Conservation (phyloP, 2,329 filamentous ascomycete species). For the Pyrenophora tritici-repentis region DNA sequence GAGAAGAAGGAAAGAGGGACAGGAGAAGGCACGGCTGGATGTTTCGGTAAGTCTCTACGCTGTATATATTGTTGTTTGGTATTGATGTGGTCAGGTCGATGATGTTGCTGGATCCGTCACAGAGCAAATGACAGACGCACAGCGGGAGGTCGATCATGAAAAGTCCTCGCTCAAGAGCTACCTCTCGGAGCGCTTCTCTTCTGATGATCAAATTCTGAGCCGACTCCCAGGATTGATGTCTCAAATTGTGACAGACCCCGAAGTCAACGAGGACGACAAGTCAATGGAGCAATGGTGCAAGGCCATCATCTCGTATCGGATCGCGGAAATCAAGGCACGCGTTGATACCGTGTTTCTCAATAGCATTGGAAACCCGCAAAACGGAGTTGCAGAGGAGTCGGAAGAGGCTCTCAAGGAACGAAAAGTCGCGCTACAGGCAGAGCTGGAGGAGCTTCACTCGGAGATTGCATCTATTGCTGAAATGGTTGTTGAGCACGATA, state of each 20-base stretch:
- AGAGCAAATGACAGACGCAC: constrained; percentile 45
- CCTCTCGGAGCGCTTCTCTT: constrained; percentile 58
- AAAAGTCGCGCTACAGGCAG: constrained; percentile 61
- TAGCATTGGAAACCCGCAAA: constrained; percentile 19
- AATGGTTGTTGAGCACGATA: constrained; percentile 72
- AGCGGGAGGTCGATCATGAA: constrained; percentile 57
- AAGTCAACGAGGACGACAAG: constrained; percentile 58
- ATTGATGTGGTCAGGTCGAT: constrained; percentile 29
- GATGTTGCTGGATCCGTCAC: constrained; percentile 36
- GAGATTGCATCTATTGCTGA: constrained; percentile 72
- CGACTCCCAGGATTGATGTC: constrained; percentile 69
- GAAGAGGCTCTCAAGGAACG: constrained; percentile 56
- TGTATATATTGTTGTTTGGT: not conserved
- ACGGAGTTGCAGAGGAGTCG: constrained; percentile 13
- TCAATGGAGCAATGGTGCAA: constrained; percentile 61
- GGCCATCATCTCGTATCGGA: constrained; percentile 48
- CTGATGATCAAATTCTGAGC: constrained; percentile 68
- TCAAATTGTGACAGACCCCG: constrained; percentile 58
- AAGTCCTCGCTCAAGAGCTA: constrained; percentile 55
- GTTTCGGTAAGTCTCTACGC: constrained; percentile 32
- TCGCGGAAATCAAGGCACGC: constrained; percentile 49
- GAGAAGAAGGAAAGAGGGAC: constrained; percentile 41
- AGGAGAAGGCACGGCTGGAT: constrained; percentile 51
- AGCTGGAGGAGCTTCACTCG: constrained; percentile 70
- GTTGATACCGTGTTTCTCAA: constrained; percentile 62